Evolutionary conservation across 2,329 filamentous ascomycete species (phyloP), one percentile per base, ranked within the genome.

Genomic region (Hypoxylon sp.): DNA sequence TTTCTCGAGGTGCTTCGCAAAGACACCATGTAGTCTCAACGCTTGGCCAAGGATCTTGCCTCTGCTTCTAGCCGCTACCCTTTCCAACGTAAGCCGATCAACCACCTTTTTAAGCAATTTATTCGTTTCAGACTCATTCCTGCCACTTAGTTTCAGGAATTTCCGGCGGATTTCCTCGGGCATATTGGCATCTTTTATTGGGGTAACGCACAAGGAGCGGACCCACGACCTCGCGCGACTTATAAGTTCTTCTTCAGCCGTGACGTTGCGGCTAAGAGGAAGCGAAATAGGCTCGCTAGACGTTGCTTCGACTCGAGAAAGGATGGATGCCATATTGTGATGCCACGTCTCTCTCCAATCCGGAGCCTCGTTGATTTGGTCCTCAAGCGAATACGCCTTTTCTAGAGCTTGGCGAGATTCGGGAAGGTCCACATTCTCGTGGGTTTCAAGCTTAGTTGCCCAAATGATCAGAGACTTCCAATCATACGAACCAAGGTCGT

Each of bases 391-490:
- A 70, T 81, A 86, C 5, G 77, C 73, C 12, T 80, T 70, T 2
- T 84, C 77, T 1, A 91, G 75, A n/a, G 76, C 75, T 11, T 76
- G 71, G 46, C 82, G 80, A 0, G 81, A 81, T 2, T 75, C 74
- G 1, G 87, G 88, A 1, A 90, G 80, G 21, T 81, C 75, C 32
- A 84, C 72, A 0, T 81, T 81, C 57, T 83, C 79, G 29, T 81
- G 77, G 0, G 79, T 79, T 23, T 82, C 78, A 3, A 87, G 85
- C 21, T 83, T 81, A 68, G 87, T 80, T 1, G 89, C 85, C 92
- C 92, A 95, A 34, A 84, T 81, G 48, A 94, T 84, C 5, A 94
- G 77, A 3, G 76, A 77, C 8, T 81, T 78, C 91, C 92, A 94
- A 73, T 94, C 89, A 63, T 92, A 93, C 1, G 84, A 83, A 39